A percentile compares a stretch with the other conserved stretches of the same genome.
These are phyloP conservation scores for Xylogone sp. DNA, from an alignment of 2,329 filamentous ascomycete species.

Conservation along the genomic window DNA sequence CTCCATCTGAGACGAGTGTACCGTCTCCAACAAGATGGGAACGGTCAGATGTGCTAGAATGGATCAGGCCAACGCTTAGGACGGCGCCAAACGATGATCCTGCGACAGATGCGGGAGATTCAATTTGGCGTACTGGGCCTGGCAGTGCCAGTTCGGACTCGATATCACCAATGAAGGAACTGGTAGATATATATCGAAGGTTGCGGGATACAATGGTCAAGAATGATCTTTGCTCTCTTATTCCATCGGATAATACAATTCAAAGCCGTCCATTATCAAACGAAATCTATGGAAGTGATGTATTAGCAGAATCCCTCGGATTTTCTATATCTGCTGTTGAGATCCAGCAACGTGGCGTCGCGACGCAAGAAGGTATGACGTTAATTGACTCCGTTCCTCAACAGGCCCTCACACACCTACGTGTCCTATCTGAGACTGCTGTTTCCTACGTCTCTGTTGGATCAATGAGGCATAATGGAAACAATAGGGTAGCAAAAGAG, in stretches of 20 bases:
- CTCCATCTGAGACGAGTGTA: constrained; percentile 5
- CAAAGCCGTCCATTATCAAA: constrained; percentile 24
- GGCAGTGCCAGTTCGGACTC: constrained; percentile 24
- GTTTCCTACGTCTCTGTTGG: constrained; percentile 80
- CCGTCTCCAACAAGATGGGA: constrained; percentile 10
- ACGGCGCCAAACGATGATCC: constrained; percentile 24
- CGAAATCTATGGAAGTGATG: constrained; percentile 52
- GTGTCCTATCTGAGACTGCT: constrained; percentile 83
- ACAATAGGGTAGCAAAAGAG: constrained; percentile 61
- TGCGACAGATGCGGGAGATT: constrained; percentile 27
- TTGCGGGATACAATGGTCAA: constrained; percentile 54
- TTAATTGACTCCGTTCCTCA: constrained; percentile 82
- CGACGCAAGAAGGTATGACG: constrained; percentile 68
- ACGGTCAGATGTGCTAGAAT: constrained; percentile 6
- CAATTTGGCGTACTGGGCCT: constrained; percentile 27
- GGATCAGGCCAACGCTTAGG: not conserved
- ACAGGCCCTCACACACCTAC: constrained; percentile 78
- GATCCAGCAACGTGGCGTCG: constrained; percentile 84
- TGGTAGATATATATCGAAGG: constrained; percentile 58
- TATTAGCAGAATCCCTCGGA: constrained; percentile 65
- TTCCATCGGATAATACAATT: constrained; percentile 15
- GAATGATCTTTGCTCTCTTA: constrained; percentile 46
- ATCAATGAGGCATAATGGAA: constrained; percentile 56
- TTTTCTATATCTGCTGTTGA: constrained; percentile 86
- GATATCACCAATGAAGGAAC: constrained; percentile 42